Conservation (phyloP, 2,329 filamentous ascomycete genomes). For the Fusarium tjaetaba region DNA sequence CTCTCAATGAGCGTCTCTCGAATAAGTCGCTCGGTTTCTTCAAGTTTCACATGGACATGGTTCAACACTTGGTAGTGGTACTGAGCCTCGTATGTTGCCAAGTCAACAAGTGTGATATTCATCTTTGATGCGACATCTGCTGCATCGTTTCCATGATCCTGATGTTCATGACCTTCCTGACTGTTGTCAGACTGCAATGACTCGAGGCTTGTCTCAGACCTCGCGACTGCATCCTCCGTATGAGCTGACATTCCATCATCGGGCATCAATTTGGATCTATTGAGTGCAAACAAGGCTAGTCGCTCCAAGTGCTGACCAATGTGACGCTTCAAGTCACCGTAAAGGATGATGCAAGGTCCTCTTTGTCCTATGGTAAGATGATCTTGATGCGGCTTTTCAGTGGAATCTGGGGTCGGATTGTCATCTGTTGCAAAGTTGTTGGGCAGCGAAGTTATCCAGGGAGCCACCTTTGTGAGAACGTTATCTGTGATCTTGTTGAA, state of each 20-base stretch:
- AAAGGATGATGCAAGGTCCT: neutral
- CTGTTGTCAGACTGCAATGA: neutral
- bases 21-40: neutral
- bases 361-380: neutral
- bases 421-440: neutral
- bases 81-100: neutral
- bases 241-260: neutral
- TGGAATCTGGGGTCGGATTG: too few relatives aligned
- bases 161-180: neutral
- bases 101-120: neutral
- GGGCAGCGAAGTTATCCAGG: neutral
- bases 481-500: neutral
- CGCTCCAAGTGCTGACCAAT: neutral
- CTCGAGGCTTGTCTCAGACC: neutral
- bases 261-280: neutral
- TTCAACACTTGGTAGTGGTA: neutral
- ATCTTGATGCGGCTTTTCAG: rapidly evolving
- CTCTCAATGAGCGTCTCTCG: rapidly evolving
- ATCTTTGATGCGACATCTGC: neutral
- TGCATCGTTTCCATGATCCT: neutral
- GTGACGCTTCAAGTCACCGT: neutral
- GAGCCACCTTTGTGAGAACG: neutral
- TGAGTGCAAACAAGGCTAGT: neutral
- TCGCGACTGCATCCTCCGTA: neutral
- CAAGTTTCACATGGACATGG: neutral